Conservation (phyloP, 176 grass and related monocot species). For the Musa itinerans region DNA sequence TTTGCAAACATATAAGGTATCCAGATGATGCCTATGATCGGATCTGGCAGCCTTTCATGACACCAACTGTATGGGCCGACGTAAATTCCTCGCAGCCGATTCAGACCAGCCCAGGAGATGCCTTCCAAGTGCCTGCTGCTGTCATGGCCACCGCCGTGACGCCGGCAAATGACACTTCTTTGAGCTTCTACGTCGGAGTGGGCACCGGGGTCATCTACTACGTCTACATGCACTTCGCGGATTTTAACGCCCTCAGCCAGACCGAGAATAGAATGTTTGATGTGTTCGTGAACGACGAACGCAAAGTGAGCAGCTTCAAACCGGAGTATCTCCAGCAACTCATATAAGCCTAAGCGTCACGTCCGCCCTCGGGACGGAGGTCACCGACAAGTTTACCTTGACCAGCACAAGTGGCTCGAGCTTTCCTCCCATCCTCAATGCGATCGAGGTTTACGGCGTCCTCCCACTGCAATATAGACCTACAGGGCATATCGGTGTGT, state of each 20-base stretch:
- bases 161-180: not conserved
- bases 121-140: not conserved
- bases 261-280: no score
- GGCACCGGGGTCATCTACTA: not conserved
- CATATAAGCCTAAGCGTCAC: no score
- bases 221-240: not conserved
- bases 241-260: no score
- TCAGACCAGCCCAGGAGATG: no score
- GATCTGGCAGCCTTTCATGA: fast-evolving
- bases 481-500: not conserved
- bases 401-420: not conserved
- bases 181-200: not conserved
- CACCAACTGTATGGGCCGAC: no score
- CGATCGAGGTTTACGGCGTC: not conserved
- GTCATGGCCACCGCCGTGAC: constrained; percentile 28
- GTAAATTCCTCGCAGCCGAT: no score
- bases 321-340: no score
- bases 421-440: not conserved
- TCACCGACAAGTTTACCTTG: not conserved
- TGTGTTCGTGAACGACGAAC: no score
- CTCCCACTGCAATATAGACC: not conserved
- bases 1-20: no score
- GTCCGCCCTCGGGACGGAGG: no score
- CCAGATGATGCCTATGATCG: no score
- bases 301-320: no score